Percentiles rank a stretch among this genome's conserved stretches.
phyloP scores from a whole-genome alignment of 805 yeast species.

The Dipodascus albidus region DNA sequence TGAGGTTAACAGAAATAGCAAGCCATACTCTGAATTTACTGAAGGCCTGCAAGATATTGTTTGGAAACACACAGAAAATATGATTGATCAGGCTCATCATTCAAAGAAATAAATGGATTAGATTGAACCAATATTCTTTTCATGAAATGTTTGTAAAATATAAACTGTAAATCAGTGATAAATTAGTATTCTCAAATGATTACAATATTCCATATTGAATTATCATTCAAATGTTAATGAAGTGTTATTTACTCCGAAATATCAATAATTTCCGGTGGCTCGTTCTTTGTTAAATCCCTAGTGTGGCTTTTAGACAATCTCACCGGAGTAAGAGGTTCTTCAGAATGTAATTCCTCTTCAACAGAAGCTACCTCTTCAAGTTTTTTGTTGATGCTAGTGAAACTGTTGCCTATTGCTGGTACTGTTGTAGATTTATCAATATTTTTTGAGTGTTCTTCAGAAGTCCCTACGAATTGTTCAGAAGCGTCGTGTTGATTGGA shows the following conservation, averaged over 20 bases:
- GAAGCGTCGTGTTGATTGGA: no score
- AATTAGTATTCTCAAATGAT: no score
- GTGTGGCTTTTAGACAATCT: not conserved
- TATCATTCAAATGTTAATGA: no score
- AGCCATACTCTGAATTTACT: constrained; percentile 8
- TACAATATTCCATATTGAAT: no score
- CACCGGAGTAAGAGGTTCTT: not conserved
- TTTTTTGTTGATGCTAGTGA: not conserved
- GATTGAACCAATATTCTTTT: no score
- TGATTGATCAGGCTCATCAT: constrained; percentile 11
- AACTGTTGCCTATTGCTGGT: not conserved
- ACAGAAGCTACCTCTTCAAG: no score
- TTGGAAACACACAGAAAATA: constrained; percentile 18
- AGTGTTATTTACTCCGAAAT: not conserved
- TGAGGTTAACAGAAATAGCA: constrained; percentile 7
- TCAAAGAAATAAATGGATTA: no score
- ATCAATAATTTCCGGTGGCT: not conserved
- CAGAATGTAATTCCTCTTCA: not conserved
- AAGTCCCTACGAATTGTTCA: not conserved
- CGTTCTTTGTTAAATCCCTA: no score
- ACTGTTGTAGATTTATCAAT: no score
- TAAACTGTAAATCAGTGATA: no score
- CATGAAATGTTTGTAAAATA: no score
- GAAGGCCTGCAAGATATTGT: constrained; percentile 16
- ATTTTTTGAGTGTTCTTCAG: not conserved